These are phyloP conservation scores for Gracilaria vermiculophylla DNA, from an alignment of 23 red algal genomes.

Conservation along the genomic window DNA sequence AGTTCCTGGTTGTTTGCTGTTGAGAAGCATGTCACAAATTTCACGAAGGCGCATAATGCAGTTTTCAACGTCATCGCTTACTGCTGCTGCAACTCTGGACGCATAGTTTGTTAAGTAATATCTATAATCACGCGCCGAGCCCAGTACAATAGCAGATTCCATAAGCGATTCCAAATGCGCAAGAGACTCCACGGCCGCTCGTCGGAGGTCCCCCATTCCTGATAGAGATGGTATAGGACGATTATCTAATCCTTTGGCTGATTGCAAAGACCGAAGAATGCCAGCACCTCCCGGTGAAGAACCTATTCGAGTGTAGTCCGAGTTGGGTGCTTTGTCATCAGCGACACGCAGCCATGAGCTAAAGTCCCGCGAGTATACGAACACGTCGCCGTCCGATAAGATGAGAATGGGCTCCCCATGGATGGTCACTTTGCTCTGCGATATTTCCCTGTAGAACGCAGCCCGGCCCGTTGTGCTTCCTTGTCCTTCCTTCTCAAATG, in stretches of 20 bases:
- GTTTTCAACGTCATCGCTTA: conserved; percentile 65
- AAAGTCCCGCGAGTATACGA: conserved; percentile 59
- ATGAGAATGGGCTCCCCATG: conserved; percentile 68
- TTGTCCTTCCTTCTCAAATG: neutral
- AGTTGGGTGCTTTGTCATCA: conserved; percentile 67
- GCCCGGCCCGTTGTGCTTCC: neutral
- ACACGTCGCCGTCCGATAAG: conserved; percentile 78
- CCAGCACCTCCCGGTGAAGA: conserved; percentile 11
- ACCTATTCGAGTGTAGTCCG: conserved; percentile 53
- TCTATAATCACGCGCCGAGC: conserved; percentile 58
- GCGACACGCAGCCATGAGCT: conserved; percentile 78
- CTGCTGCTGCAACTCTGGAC: conserved; percentile 45
- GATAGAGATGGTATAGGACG: conserved; percentile 37
- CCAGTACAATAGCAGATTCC: conserved; percentile 43
- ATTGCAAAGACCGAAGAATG: conserved; percentile 38
- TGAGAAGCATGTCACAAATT: conserved; percentile 67
- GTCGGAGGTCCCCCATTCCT: conserved; percentile 64
- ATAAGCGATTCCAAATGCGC: conserved; percentile 81
- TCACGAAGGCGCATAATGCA: conserved; percentile 68
- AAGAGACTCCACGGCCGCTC: conserved; percentile 72
- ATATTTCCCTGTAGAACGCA: conserved; percentile 33
- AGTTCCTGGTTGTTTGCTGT: neutral
- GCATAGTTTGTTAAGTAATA: conserved; percentile 80
- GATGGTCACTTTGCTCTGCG: conserved; percentile 39
- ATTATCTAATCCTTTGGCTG: neutral